Evolutionary conservation across 2,329 filamentous ascomycete genomes (phyloP).

Genomic region (Phaeomoniella chlamydospora): DNA sequence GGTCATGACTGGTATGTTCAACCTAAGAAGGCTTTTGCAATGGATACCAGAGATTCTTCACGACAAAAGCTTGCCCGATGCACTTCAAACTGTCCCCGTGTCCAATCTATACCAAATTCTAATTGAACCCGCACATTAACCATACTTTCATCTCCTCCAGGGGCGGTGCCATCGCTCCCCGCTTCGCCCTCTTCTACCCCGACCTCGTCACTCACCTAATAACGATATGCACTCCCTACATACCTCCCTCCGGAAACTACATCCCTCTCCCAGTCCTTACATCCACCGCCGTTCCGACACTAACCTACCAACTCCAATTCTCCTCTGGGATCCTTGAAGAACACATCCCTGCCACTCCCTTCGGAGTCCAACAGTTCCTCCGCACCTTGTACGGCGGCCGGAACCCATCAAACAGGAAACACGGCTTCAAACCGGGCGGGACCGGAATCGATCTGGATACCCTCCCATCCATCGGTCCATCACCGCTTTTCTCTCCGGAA

Average conservation of each 20-base stretch:
- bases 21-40: too few relatives aligned
- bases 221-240: constrained; percentile 66
- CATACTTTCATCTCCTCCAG: constrained; percentile 14
- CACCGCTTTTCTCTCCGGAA: constrained; percentile 47
- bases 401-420: constrained; percentile 32
- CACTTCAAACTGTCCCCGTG: neutral
- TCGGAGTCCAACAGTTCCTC: constrained; percentile 56
- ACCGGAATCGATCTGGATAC: constrained; percentile 52
- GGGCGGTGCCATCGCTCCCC: constrained; percentile 68
- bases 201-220: constrained; percentile 61
- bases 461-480: constrained; percentile 40
- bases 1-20: constrained; percentile 70
- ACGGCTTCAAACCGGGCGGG: constrained; percentile 37
- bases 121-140: too few relatives aligned
- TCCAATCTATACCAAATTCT: too few relatives aligned
- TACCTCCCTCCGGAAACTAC: constrained; percentile 37
- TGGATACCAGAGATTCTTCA: too few relatives aligned
- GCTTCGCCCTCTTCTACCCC: constrained; percentile 59
- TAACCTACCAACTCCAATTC: constrained; percentile 75
- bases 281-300: constrained; percentile 45
- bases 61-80: neutral
- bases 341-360: constrained; percentile 35
- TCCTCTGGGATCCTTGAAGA: constrained; percentile 51
- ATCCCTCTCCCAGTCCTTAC: constrained; percentile 47
- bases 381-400: constrained; percentile 55